These are phyloP conservation scores for Aspergillus oerlinghausenensis DNA, from an alignment of 2,329 filamentous ascomycete species.

Conservation along the genomic window DNA sequence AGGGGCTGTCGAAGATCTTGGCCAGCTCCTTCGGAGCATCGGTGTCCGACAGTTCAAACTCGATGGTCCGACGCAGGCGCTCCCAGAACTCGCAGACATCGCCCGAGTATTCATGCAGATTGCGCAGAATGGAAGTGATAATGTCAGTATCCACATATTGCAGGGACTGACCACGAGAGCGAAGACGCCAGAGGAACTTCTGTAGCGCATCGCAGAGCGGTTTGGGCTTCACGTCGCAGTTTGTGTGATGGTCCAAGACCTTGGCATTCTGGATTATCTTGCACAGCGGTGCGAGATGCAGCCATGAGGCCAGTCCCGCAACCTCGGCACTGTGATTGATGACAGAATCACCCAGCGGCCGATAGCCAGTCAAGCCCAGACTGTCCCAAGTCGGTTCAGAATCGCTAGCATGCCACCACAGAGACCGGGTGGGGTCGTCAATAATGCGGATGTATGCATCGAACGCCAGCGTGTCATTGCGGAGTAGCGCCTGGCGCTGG, in stretches of 20 bases:
- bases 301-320: slow-evolving; percentile 54
- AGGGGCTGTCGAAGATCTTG: slow-evolving; percentile 45
- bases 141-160: slow-evolving; percentile 39
- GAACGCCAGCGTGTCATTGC: slow-evolving; percentile 58
- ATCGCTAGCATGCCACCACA: slow-evolving; percentile 57
- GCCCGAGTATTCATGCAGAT: slow-evolving; percentile 42
- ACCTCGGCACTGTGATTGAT: slow-evolving; percentile 46
- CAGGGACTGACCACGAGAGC: slow-evolving; percentile 38
- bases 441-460: slow-evolving; percentile 59
- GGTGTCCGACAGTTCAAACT: slow-evolving; percentile 49
- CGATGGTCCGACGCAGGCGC: slow-evolving; percentile 47
- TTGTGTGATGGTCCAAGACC: slow-evolving; percentile 43
- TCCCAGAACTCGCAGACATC: slow-evolving; percentile 56
- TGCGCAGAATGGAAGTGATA: slow-evolving; percentile 39
- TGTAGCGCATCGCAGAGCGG: slow-evolving; percentile 50
- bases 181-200: slow-evolving; percentile 48
- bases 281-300: slow-evolving; percentile 57
- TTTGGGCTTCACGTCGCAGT: slow-evolving; percentile 46
- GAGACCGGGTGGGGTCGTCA: slow-evolving; percentile 55
- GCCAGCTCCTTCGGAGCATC: slow-evolving; percentile 37
- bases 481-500: slow-evolving; percentile 56
- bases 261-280: slow-evolving; percentile 49
- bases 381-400: slow-evolving; percentile 54
- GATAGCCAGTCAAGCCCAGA: slow-evolving; percentile 54
- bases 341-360: slow-evolving; percentile 45